A percentile compares a stretch with the other conserved stretches of the same genome.
Evolutionary conservation across 257 asterid species (phyloP).

Genomic region (Dorcoceras hygrometricum): DNA sequence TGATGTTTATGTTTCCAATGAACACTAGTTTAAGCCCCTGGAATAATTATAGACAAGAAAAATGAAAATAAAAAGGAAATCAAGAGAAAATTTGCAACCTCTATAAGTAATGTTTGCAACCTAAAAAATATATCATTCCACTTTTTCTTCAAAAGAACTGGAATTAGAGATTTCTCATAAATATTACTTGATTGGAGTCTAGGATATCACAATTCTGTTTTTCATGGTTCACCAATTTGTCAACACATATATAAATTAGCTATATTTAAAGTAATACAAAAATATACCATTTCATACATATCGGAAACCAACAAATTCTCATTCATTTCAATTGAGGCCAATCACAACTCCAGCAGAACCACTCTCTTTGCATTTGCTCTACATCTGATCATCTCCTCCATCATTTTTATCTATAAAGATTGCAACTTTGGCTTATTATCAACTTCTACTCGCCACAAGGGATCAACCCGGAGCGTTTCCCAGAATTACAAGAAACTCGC

Average conservation of each 20-base stretch:
- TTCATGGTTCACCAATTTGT: neutral
- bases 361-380: constrained; percentile 15
- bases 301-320: constrained; percentile 10
- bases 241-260: neutral
- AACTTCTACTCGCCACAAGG: constrained; percentile 2
- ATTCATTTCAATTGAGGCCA: constrained; percentile 21
- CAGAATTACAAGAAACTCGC: constrained; percentile 2
- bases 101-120: no score
- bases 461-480: neutral
- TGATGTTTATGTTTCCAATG: no score
- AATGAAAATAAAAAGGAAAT: no score
- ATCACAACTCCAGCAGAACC: neutral
- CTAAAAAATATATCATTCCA: no score
- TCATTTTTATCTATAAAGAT: constrained; percentile 19
- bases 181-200: neutral
- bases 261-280: neutral
- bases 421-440: constrained; percentile 8
- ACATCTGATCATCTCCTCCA: constrained; percentile 14
- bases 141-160: no score
- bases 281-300: constrained; percentile 19
- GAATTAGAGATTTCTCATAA: no score
- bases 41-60: no score
- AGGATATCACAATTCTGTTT: no score
- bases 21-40: no score
- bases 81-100: no score